These are phyloP conservation scores for Diutina sp. DNA, from an alignment of 1,139 yeast species.

Conservation along the genomic window DNA sequence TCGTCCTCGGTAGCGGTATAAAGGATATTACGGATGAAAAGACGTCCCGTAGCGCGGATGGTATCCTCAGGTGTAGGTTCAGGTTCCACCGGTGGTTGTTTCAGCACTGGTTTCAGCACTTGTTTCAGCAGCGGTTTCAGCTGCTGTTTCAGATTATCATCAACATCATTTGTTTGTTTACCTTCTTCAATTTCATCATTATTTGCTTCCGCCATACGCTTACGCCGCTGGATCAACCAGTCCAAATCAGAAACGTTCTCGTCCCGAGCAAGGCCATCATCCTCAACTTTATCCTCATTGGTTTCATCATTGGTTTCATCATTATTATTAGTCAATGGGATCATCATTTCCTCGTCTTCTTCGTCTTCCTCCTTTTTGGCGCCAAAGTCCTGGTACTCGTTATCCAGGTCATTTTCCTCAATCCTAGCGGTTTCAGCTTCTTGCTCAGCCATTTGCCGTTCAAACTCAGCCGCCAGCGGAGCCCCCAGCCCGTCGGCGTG, in stretches of 20 bases:
- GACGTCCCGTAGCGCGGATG: slow-evolving; percentile 62
- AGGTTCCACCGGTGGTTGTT: slow-evolving; percentile 4
- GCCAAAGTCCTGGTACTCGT: slow-evolving; percentile 49
- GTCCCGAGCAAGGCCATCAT: slow-evolving; percentile 23
- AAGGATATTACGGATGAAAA: slow-evolving; percentile 77
- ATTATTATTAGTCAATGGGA: slow-evolving; percentile 2
- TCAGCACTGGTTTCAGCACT: slow-evolving; percentile 6
- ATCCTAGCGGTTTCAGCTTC: slow-evolving; percentile 16
- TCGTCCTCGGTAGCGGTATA: slow-evolving; percentile 77
- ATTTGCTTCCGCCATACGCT: slow-evolving; percentile 50
- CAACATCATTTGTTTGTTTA: neutral
- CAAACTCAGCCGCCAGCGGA: slow-evolving; percentile 30
- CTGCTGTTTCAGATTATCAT: neutral
- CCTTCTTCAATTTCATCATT: slow-evolving; percentile 2
- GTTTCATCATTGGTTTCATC: slow-evolving; percentile 4
- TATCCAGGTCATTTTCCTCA: slow-evolving; percentile 45
- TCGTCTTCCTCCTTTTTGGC: slow-evolving; percentile 7
- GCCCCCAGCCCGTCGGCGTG: slow-evolving; percentile 36
- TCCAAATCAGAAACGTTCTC: slow-evolving; percentile 66
- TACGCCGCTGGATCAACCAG: slow-evolving; percentile 75
- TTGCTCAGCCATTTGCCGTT: slow-evolving; percentile 21
- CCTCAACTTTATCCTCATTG: neutral
- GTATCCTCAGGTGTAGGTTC: slow-evolving; percentile 18
- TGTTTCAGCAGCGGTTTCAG: neutral
- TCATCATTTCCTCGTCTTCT: slow-evolving; percentile 10